phyloP scores from a whole-genome alignment of 2,329 filamentous ascomycete genomes.

The Zarea fungicola region DNA sequence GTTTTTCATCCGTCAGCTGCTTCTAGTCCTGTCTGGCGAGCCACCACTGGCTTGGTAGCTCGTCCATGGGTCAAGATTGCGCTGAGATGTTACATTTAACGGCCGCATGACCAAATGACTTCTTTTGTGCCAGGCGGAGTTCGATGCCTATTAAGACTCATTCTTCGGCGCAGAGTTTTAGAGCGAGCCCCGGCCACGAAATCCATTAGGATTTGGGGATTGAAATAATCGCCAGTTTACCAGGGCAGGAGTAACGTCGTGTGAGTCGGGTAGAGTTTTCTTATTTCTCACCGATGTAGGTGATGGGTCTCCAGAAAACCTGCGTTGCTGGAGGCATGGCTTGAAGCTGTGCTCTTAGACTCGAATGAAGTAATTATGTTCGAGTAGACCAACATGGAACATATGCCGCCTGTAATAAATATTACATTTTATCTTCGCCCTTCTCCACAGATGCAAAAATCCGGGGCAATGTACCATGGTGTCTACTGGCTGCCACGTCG shows the following conservation, averaged over 20 bases:
- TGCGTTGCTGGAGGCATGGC: too few relatives aligned
- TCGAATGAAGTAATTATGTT: neutral
- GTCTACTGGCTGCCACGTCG: neutral
- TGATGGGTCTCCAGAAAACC: too few relatives aligned
- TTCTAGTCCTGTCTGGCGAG: neutral
- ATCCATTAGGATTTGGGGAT: neutral
- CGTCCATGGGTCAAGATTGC: neutral
- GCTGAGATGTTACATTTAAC: neutral
- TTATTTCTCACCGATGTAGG: too few relatives aligned
- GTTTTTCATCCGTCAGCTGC: neutral
- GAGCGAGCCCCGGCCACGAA: neutral
- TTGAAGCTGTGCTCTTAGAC: too few relatives aligned
- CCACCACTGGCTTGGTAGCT: neutral
- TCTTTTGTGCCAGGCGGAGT: neutral
- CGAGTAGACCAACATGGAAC: neutral
- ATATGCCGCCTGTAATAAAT: neutral
- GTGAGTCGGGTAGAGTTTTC: too few relatives aligned
- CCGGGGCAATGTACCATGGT: neutral
- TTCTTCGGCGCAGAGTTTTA: neutral
- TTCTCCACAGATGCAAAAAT: constrained; percentile 3
- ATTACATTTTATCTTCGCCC: neutral
- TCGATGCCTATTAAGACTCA: neutral
- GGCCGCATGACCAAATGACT: neutral
- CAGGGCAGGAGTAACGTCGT: neutral
- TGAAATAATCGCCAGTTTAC: neutral